Percentiles rank a stretch among this genome's conserved stretches.
phyloP scores from a whole-genome alignment of 139 green algal genomes.

The Haematococcus lacustris region DNA sequence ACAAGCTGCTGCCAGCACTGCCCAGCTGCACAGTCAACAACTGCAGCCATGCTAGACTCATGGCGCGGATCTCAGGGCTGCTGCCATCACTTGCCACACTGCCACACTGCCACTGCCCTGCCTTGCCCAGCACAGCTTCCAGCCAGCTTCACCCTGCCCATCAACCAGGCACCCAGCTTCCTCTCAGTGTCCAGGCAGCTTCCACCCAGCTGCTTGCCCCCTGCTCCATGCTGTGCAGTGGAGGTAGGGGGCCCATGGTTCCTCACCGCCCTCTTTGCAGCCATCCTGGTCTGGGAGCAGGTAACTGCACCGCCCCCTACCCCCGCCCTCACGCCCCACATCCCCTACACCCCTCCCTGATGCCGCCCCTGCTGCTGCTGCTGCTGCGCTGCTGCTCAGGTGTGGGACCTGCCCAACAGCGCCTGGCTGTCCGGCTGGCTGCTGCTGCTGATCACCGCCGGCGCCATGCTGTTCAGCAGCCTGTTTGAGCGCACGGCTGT shows the following conservation, averaged over 20 bases:
- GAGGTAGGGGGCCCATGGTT: slow-evolving; percentile 59
- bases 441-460: slow-evolving; percentile 77
- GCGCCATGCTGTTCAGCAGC: slow-evolving; percentile 55
- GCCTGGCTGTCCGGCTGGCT: slow-evolving; percentile 66
- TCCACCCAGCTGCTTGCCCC: neutral
- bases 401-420: slow-evolving; percentile 72
- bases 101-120: neutral
- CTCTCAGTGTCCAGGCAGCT: neutral
- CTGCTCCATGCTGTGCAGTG: slow-evolving; percentile 18
- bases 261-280: slow-evolving; percentile 64
- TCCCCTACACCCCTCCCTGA: neutral
- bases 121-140: neutral
- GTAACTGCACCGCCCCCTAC: too few species aligned
- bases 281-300: slow-evolving; percentile 68
- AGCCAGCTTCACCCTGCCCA: neutral
- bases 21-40: too few species aligned
- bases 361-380: neutral
- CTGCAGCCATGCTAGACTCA: too few species aligned
- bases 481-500: slow-evolving; percentile 68
- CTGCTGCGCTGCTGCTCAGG: slow-evolving; percentile 16
- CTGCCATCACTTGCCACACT: neutral
- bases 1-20: too few species aligned
- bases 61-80: too few species aligned
- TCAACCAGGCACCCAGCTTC: neutral
- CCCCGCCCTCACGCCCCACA: neutral